Evolutionary conservation across 1,284 basidiomycete genomes (phyloP), one percentile per base, ranked within the genome.

Genomic region (Melanopsichium pennsylvanicum): DNA sequence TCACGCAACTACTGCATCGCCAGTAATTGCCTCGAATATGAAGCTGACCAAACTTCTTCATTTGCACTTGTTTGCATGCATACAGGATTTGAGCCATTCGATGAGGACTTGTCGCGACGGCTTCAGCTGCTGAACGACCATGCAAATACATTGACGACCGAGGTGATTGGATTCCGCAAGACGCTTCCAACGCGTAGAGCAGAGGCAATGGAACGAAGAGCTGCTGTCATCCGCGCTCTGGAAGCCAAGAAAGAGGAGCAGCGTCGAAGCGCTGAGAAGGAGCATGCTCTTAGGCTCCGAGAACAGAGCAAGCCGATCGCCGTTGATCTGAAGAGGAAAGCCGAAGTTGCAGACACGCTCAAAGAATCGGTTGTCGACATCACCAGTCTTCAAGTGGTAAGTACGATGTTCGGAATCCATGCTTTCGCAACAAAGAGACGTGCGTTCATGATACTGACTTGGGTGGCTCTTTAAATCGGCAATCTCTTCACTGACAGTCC

Each of bases 231-330:
- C 40, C 47, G 54, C 9, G 54, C 52, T 13, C 36, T 68, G 11
- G 64, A 68, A 34, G 58, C 52, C 21, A 68, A 57, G 45, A 68
- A 61, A 25, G 64, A 68, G 35, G 37, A 61, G 45, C 64, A 54
- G 25, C 51, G 64, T 10, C 48, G 64, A 39, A 48, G 35, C 2
- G 42, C 35, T 21, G 64, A 68, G 34, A 50, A 43, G 26, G 48
- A 46, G 35, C 43, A 61, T 25, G 57, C 56, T 4, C 7, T 32
- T 5, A 41, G 41, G 48, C 58, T 68, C 2, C 47, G 45, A 11
- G 41, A 57, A 27, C 35, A 48, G 18, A 40, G 48, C 46, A 57
- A 56, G 16, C 64, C 58, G 6, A 37, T 61, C 38, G 47, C 36
- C 22, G 32, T 54, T 8, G 64, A 61, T 19, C 64, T 68, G 41